Evolutionary conservation across 1,284 basidiomycete species (phyloP).

Genomic region (Fomitopsis pinicola): DNA sequence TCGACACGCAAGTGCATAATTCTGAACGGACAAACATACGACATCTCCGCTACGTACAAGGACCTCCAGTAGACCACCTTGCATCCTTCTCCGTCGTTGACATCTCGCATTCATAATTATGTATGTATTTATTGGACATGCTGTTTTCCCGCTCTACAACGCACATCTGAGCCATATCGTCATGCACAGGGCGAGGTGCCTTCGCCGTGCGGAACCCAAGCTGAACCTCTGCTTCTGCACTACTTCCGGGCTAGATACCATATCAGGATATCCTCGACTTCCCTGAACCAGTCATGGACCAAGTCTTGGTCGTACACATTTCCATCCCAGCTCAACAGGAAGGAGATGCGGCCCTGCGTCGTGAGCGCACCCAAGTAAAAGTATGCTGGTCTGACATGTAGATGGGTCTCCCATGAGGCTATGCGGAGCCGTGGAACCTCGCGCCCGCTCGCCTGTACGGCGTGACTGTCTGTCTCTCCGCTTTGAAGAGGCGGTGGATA

Average conservation of each 20-base stretch:
- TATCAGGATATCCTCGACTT: background rate
- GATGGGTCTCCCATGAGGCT: conserved; percentile 9
- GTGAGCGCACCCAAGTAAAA: conserved; percentile 18
- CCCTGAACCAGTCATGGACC: background rate
- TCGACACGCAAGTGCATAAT: conserved; percentile 59
- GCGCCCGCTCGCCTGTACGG: background rate
- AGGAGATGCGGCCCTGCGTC: conserved; percentile 8
- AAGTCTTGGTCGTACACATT: conserved; percentile 15
- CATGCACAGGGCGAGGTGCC: background rate
- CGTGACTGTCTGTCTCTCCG: background rate
- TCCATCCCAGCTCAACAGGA: conserved; percentile 17
- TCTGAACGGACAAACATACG: conserved; percentile 16
- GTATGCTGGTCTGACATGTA: conserved; percentile 19
- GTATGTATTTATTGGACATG: conserved; percentile 13
- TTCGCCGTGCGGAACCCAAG: background rate
- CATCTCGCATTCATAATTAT: conserved; percentile 14
- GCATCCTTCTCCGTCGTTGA: conserved; percentile 42
- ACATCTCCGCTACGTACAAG: conserved; percentile 48
- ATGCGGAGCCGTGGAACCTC: conserved; percentile 7
- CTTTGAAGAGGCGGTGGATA: conserved; percentile 1
- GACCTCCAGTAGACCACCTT: conserved; percentile 33
- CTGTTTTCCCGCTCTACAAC: conserved; percentile 4
- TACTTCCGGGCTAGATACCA: background rate
- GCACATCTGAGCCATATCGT: background rate
- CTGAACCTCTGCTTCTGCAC: background rate